These are phyloP conservation scores for Prunus mume DNA, from an alignment of 306 rosid genomes.

Conservation along the genomic window DNA sequence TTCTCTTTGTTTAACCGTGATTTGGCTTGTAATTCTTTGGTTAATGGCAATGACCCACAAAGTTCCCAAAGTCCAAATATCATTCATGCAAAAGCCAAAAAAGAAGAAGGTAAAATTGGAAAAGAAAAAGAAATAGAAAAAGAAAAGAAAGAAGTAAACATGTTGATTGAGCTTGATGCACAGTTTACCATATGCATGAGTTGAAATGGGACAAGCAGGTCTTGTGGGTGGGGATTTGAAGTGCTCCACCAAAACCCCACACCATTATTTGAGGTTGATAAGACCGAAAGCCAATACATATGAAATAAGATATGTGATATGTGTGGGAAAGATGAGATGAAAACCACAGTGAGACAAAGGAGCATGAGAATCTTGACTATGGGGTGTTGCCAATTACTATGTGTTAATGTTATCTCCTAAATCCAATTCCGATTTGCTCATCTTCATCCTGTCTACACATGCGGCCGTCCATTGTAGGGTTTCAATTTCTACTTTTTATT, in stretches of 20 bases:
- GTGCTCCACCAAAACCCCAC: constrained; percentile 20
- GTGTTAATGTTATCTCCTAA: background rate
- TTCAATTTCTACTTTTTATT: background rate
- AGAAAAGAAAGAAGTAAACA: background rate
- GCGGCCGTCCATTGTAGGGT: background rate
- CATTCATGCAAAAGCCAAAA: background rate
- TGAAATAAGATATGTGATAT: background rate
- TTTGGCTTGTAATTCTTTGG: no score
- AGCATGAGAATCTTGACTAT: constrained; percentile 14
- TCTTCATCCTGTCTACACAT: background rate
- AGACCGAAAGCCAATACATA: background rate
- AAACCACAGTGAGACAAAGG: background rate
- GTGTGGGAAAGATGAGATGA: background rate
- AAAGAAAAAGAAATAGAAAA: no score
- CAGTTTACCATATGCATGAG: background rate
- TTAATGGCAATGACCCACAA: background rate
- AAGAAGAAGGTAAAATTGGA: background rate
- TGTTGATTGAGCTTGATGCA: background rate
- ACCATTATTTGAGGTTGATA: constrained; percentile 14
- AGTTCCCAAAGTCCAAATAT: constrained; percentile 1
- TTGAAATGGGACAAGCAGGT: background rate
- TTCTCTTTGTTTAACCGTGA: background rate
- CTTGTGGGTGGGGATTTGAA: constrained; percentile 11
- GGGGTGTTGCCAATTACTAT: background rate
- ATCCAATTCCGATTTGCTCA: background rate